Evolutionary conservation across 345 rosid genomes (phyloP), one percentile per base, ranked within the genome.

Genomic region (Trapa bicornis): DNA sequence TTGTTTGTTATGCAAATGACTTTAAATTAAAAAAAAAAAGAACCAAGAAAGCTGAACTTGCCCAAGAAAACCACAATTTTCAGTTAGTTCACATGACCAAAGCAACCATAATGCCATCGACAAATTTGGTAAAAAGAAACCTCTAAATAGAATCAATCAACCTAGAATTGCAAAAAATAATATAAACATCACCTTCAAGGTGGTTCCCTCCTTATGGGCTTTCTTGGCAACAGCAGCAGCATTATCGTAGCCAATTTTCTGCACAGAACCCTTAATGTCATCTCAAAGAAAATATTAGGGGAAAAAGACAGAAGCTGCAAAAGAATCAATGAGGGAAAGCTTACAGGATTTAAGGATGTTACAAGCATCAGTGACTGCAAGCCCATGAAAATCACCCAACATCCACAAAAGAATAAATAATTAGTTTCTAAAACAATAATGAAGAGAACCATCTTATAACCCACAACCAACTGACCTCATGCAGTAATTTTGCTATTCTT

Each of bases 151-250:
- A 17, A 16, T 50, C 2, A 54, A 0, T 54, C 60, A 52, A 52
- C 57, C 35, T 5, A 54, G 60, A 33, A 54, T 54, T 54, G 33
- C 60, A 54, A 54, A 50, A n/a, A 54, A 4, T 3, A 54, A 54
- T n/a, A 10, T 16, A 41, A 70, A 58, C 71, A 70, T 77, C 68
- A 89, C 99, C 99, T 94, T 94, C 79, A 91, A 75, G 52, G 96
- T 91, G 60, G 74, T 70, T 68, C 97, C 99, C 76, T 91, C 99
- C 76, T 87, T 91, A 79, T 94, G 97, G 65, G 99, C 97, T 77
- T 83, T 85, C 89, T 94, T 94, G 69, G 99, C 99, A 83, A 91
- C 95, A 60, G 96, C 96, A 5, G 99, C 99, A 62, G 97, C 99
- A 67, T 89, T 89, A 82, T 91, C 99, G 70, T 89, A 91, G 14